phyloP scores from a whole-genome alignment of 73 alveolate species.

The Breviolum minutum region DNA sequence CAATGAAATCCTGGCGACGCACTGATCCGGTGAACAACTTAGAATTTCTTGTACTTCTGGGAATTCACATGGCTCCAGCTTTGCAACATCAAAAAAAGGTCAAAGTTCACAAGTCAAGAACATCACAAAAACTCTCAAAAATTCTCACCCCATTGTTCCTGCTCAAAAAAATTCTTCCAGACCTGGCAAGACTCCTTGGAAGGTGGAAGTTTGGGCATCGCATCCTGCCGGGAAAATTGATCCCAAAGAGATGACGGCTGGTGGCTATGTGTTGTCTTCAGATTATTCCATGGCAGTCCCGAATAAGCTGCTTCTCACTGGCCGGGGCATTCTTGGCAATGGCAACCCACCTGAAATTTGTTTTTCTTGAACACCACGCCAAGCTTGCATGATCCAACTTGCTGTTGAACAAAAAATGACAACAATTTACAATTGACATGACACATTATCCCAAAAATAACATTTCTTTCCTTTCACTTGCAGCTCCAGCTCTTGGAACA shows the following conservation, averaged over 20 bases:
- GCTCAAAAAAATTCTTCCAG: background rate
- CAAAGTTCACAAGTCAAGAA: background rate
- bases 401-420: too few relatives aligned
- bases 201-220: constrained; percentile 85
- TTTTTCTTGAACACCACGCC: background rate
- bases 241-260: too few relatives aligned
- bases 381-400: too few relatives aligned
- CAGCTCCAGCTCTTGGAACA: too few relatives aligned
- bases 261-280: too few relatives aligned
- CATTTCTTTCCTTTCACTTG: too few relatives aligned
- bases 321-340: constrained; percentile 89
- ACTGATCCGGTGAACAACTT: background rate
- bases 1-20: constrained; percentile 60
- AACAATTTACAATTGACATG: too few relatives aligned
- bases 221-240: constrained; percentile 7
- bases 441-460: too few relatives aligned
- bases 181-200: constrained; percentile 82
- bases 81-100: too few relatives aligned
- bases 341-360: constrained; percentile 37
- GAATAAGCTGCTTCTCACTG: constrained; percentile 89
- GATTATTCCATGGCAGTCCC: constrained; percentile 7
- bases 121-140: background rate
- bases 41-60: too few relatives aligned
- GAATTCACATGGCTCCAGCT: too few relatives aligned
- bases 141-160: background rate